phyloP scores from a whole-genome alignment of 179 eudicot genomes.

The Spinacia oleracea region DNA sequence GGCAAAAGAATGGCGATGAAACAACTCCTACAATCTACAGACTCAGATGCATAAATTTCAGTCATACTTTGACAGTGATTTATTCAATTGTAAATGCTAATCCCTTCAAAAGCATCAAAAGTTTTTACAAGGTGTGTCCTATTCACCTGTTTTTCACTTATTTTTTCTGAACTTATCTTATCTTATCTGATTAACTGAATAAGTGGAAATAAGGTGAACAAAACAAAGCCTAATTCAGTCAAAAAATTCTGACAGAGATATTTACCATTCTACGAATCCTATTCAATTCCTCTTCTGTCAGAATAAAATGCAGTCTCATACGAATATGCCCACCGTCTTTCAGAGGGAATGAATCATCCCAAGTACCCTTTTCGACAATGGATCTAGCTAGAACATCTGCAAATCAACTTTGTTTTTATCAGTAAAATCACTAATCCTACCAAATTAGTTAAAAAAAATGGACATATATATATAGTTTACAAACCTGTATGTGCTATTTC shows the following conservation, averaged over 20 bases:
- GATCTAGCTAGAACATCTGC: slow-evolving; percentile 60
- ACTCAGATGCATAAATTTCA: neutral
- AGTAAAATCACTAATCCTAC: neutral
- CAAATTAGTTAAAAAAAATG: neutral
- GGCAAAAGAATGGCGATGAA: neutral
- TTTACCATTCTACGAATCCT: slow-evolving; percentile 70
- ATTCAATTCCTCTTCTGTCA: slow-evolving; percentile 68
- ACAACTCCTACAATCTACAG: neutral
- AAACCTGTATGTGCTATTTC: slow-evolving; percentile 66
- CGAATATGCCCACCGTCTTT: slow-evolving; percentile 76
- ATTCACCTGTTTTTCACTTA: too few species aligned
- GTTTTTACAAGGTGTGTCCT: too few species aligned
- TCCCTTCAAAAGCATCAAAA: too few species aligned
- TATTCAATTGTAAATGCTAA: neutral
- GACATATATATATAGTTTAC: neutral
- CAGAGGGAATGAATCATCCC: slow-evolving; percentile 74
- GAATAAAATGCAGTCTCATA: slow-evolving; percentile 67
- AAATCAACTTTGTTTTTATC: slow-evolving; percentile 27
- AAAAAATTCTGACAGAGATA: neutral
- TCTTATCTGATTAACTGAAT: too few species aligned
- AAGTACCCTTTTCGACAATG: slow-evolving; percentile 71
- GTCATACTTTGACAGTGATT: neutral
- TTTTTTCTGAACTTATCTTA: too few species aligned
- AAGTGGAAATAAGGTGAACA: too few species aligned
- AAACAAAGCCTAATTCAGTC: neutral